Evolutionary conservation across 2,329 filamentous ascomycete species (phyloP).

Genomic region (Penicillium digitatum): DNA sequence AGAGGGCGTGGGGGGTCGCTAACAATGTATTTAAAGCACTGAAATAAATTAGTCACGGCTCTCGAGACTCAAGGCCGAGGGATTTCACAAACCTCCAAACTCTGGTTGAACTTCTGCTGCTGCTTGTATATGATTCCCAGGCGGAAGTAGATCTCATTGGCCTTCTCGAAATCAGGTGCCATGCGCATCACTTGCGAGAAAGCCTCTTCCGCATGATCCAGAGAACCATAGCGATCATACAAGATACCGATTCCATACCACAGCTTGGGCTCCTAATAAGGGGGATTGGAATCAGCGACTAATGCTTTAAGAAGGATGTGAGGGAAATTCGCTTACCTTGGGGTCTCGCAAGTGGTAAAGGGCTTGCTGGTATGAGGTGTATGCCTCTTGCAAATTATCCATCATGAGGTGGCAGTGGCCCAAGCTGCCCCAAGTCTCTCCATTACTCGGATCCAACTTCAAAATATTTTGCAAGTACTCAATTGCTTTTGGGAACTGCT

Average conservation of each 20-base stretch:
- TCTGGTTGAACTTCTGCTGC: slow-evolving; percentile 87
- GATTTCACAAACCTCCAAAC: slow-evolving; percentile 69
- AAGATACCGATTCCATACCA: slow-evolving; percentile 99
- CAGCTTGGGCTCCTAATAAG: slow-evolving; percentile 76
- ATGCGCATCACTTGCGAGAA: slow-evolving; percentile 99
- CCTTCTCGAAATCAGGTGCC: slow-evolving; percentile 96
- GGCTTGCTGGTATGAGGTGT: slow-evolving; percentile 93
- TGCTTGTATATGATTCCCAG: slow-evolving; percentile 99
- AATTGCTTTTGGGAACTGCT: slow-evolving; percentile 89
- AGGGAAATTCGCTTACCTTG: slow-evolving; percentile 58
- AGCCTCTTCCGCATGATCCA: slow-evolving; percentile 95
- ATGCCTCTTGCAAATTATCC: slow-evolving; percentile 94
- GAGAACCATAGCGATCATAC: slow-evolving; percentile 91
- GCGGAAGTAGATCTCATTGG: slow-evolving; percentile 97
- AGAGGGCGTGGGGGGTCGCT: slow-evolving; percentile 84
- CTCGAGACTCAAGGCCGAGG: background rate
- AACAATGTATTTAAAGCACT: slow-evolving; percentile 99
- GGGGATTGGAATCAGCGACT: slow-evolving; percentile 12
- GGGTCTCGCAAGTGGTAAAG: slow-evolving; percentile 88
- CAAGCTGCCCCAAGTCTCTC: slow-evolving; percentile 93
- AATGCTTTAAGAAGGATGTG: too few species aligned
- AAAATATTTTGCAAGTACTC: slow-evolving; percentile 89
- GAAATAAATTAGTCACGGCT: slow-evolving; percentile 13
- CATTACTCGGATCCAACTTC: slow-evolving; percentile 82
- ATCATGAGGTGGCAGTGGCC: slow-evolving; percentile 99